Conservation (phyloP, 2,329 filamentous ascomycete genomes). For the Colletotrichum sp. region DNA sequence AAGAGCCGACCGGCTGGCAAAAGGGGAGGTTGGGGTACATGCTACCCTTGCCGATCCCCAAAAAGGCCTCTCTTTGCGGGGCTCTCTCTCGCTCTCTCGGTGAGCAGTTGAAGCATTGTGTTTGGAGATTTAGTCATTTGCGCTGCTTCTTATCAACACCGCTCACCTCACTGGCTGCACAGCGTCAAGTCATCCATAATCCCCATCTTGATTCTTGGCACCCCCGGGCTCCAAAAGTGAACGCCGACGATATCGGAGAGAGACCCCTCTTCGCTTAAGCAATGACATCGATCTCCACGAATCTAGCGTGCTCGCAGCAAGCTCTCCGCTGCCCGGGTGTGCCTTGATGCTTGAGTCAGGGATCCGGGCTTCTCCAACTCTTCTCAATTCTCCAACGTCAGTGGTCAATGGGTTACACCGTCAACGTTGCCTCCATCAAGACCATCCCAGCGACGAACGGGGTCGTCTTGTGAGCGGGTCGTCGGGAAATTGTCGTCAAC, state of each 20-base stretch:
- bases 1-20: not conserved
- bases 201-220: not conserved
- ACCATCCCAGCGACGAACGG: not conserved
- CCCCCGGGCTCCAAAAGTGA: not conserved
- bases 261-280: not conserved
- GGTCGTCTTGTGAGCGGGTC: slow-evolving; percentile 1
- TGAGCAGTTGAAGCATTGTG: not conserved
- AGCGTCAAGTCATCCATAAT: not conserved
- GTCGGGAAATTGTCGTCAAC: not conserved
- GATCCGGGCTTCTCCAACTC: not conserved
- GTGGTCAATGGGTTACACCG: not conserved
- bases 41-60: not conserved
- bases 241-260: slow-evolving; percentile 15
- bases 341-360: not conserved
- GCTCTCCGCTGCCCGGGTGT: not conserved
- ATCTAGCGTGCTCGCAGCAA: not conserved
- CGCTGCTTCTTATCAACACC: not conserved
- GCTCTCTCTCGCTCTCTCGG: not conserved
- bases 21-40: not conserved
- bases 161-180: not conserved
- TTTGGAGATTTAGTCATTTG: not conserved
- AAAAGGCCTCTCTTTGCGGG: not conserved
- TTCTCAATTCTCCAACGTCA: not conserved
- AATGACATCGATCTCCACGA: slow-evolving; percentile 6
- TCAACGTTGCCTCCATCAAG: not conserved